Evolutionary conservation across 202 grass and related monocot genomes (phyloP), one percentile per base, ranked within the genome.

Genomic region (Dendrocalamus latiflorus): DNA sequence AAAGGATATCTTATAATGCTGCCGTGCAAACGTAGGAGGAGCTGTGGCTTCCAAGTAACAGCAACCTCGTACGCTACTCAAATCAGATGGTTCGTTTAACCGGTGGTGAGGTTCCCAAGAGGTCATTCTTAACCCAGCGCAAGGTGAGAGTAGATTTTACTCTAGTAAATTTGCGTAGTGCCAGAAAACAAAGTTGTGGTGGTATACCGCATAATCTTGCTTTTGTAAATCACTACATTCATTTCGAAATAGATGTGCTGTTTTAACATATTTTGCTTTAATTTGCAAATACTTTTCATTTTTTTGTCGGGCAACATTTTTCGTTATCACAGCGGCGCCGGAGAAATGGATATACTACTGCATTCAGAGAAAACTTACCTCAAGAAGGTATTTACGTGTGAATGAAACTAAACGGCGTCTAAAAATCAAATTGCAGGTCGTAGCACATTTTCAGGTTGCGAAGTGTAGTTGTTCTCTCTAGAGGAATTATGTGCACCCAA

Each of bases 11-110:
- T 3, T 36, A 36, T 36, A 5, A 36, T 39, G 6, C 38, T 44
- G 10, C 10, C 9, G 10, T 44, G 43, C 43, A 12, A 4, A 44
- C 37, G 1, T 8, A 17, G 38, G 67, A 3, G 17, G 50, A 36
- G 67, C 15, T 37, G 68, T 74, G 69, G 60, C 77, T 81, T 81
- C 61, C 70, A 68, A 81, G 77, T 68, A 86, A 61, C 70, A 42
- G 49, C 70, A 53, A 59, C 77, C 42, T 15, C 10, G 48, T 38
- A n/a, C 30, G 48, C 48, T 14, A 11, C 26, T 51, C 45, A 51
- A 25, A 5, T 49, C 38, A 20, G 55, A 75, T 86, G 53, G 18
- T 77, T 69, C 12, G 1, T 59, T 68, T 59, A 84, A 48, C 24
- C 24, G 6, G 36, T 0, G 38, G 12, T 55, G 39, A 9, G 72